Base-by-base conservation (phyloP, 805 yeast genomes). In the Wickerhamiella hasegawae region DNA sequence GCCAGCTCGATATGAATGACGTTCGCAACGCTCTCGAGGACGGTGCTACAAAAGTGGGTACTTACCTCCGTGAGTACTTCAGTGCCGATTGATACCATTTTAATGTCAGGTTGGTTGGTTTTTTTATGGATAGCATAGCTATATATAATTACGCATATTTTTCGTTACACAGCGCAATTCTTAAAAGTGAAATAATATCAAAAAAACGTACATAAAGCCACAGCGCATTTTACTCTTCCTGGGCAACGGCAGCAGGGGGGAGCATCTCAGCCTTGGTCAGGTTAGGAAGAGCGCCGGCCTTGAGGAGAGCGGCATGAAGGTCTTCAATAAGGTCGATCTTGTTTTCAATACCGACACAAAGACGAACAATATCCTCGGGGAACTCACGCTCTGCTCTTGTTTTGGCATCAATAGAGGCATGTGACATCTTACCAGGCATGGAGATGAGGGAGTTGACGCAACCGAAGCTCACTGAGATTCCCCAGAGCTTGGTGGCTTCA, bases 361-460 rank as follows among this genome's bases (percentile, higher is more conserved):
- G 66, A 49, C 97, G 68, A 46, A 85, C 73, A 51, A 85, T 65
- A 53, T 87, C 96, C 57, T 85, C 96, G 2, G 95, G 94, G 59
- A 85, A 74, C 31, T 75, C 83, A 54, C 97, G 73, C 55, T 79
- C 92, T 33, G 74, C 75, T 56, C 96, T 73, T 3, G 82, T 75
- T 51, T 80, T 72, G 18, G 84, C 77, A 47, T 84, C 94, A 42
- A 85, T 85, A 3, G 94, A 77, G n/a, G 96, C 96, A 53, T 85
- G 97, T 5, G 94, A 81, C 96, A 85, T 85, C 56, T 71, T 71
- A 57, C 96, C 82, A 12, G 97, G 97, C 75, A 85, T 70, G 27
- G 94, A 82, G 39, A 85, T 82, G 52, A 85, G 66, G 14, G 94
- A 80, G 62, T 83, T 82, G 41, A 87, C 94, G 55, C 94, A 79